Evolutionary conservation across 768 basidiomycete genomes (phyloP).

Genomic region (Kockovaella imperatae): DNA sequence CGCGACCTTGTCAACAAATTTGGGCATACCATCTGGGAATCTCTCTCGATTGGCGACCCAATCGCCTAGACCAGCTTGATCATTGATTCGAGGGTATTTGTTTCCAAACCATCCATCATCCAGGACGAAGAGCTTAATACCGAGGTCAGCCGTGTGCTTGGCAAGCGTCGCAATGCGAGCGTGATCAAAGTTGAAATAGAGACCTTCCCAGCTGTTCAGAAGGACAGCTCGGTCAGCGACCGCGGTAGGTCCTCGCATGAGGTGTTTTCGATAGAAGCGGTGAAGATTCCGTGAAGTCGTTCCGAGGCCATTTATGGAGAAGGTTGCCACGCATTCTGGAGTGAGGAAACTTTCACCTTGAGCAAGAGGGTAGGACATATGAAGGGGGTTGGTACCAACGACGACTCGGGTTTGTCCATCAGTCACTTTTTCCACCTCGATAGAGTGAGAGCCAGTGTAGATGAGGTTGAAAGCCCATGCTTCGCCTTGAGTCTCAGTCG

Average conservation of each 20-base stretch:
- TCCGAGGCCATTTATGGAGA: conserved; percentile 16
- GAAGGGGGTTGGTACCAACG: conserved; percentile 24
- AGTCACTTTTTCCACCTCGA: conserved; percentile 13
- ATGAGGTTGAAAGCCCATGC: conserved; percentile 26
- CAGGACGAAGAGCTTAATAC: conserved; percentile 29
- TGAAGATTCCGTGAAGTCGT: conserved; percentile 23
- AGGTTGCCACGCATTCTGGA: conserved; percentile 26
- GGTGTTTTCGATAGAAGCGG: conserved; percentile 19
- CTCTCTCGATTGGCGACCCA: conserved; percentile 17
- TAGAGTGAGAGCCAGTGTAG: conserved; percentile 18
- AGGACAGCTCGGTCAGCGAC: conserved; percentile 14
- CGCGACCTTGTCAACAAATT: conserved; percentile 11
- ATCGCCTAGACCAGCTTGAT: conserved; percentile 23
- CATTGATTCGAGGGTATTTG: conserved; percentile 14
- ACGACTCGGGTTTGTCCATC: conserved; percentile 11
- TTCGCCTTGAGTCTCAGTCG: conserved; percentile 17
- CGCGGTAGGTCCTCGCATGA: conserved; percentile 6
- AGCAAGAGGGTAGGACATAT: conserved; percentile 15
- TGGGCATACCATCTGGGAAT: conserved; percentile 20
- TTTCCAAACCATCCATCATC: conserved; percentile 37
- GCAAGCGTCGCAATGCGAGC: conserved; percentile 13
- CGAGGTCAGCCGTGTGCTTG: conserved; percentile 10
- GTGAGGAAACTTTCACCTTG: conserved; percentile 19
- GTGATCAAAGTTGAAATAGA: conserved; percentile 24
- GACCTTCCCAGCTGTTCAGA: conserved; percentile 34